Evolutionary conservation across 768 basidiomycete species (phyloP).

Genomic region (Paxillus rubicundulus): DNA sequence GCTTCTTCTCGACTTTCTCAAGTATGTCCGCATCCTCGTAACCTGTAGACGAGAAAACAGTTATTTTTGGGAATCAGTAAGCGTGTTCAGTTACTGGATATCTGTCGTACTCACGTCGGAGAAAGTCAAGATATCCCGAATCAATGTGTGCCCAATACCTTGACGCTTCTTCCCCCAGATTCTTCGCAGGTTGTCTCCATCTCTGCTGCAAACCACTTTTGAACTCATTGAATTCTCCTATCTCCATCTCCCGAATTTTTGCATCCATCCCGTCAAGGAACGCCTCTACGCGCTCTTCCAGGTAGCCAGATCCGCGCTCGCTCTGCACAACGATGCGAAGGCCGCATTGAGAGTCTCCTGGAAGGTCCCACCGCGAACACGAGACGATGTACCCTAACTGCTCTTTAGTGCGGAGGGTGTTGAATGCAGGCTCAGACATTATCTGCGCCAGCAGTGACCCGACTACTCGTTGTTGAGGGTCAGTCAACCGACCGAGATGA

Average conservation of each 20-base stretch:
- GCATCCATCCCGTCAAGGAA: conserved; percentile 77
- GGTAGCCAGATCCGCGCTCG: conserved; percentile 72
- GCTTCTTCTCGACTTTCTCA: conserved; percentile 64
- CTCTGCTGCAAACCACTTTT: conserved; percentile 73
- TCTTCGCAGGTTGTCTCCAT: conserved; percentile 87
- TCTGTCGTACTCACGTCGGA: conserved; percentile 58
- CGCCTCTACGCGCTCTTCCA: conserved; percentile 86
- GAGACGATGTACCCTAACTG: conserved; percentile 93
- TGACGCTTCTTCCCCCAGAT: conserved; percentile 75
- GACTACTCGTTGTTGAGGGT: conserved; percentile 63
- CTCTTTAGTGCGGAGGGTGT: conserved; percentile 87
- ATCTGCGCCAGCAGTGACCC: conserved; percentile 78
- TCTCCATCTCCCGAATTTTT: conserved; percentile 64
- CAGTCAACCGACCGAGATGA: conserved; percentile 67
- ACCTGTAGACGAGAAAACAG: conserved; percentile 40
- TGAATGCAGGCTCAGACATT: conserved; percentile 88
- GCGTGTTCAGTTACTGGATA: not conserved
- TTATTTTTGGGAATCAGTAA: not conserved
- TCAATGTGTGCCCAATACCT: conserved; percentile 70
- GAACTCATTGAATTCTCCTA: conserved; percentile 76
- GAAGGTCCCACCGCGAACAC: conserved; percentile 51
- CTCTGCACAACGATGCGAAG: conserved; percentile 86
- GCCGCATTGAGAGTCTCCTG: conserved; percentile 70
- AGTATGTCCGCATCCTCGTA: conserved; percentile 70
- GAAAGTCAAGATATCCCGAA: conserved; percentile 83